Evolutionary conservation across 371 early-diverging fungal species (phyloP).

Genomic region (Mucor circinelloides): DNA sequence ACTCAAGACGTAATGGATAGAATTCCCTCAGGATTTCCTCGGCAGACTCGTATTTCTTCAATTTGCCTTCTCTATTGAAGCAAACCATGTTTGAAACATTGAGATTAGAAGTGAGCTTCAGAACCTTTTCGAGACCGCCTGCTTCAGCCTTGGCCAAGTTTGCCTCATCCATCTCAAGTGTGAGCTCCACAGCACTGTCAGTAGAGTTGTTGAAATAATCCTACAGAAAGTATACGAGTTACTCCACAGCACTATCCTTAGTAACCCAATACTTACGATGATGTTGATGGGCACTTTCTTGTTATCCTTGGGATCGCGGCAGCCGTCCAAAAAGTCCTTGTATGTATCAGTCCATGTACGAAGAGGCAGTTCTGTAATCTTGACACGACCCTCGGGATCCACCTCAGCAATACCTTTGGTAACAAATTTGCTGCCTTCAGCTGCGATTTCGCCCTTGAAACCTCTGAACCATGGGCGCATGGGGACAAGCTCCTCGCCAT

Average conservation of each 20-base stretch:
- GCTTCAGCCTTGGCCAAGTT: constrained; percentile 73
- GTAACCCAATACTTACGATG: background rate
- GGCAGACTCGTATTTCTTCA: constrained; percentile 83
- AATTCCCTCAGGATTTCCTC: constrained; percentile 94
- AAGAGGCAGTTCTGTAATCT: constrained; percentile 96
- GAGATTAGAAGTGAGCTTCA: constrained; percentile 80
- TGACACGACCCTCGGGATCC: constrained; percentile 75
- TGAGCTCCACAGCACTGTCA: constrained; percentile 83
- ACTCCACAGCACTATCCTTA: background rate
- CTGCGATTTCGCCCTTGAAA: constrained; percentile 80
- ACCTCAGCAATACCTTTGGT: constrained; percentile 77
- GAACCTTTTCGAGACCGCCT: constrained; percentile 81
- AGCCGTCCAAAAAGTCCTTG: constrained; percentile 85
- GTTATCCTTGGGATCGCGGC: constrained; percentile 43
- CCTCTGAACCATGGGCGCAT: constrained; percentile 99
- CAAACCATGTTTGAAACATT: constrained; percentile 95
- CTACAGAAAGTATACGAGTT: constrained; percentile 12
- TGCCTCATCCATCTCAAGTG: constrained; percentile 72
- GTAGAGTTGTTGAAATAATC: constrained; percentile 87
- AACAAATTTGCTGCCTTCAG: constrained; percentile 65
- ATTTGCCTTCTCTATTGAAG: constrained; percentile 91
- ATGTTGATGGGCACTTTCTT: constrained; percentile 36
- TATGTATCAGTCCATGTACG: constrained; percentile 95
- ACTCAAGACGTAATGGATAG: constrained; percentile 85
- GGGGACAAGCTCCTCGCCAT: constrained; percentile 67